phyloP scores from a whole-genome alignment of 2,329 filamentous ascomycete species.

The Nothomitra cinnamomea region DNA sequence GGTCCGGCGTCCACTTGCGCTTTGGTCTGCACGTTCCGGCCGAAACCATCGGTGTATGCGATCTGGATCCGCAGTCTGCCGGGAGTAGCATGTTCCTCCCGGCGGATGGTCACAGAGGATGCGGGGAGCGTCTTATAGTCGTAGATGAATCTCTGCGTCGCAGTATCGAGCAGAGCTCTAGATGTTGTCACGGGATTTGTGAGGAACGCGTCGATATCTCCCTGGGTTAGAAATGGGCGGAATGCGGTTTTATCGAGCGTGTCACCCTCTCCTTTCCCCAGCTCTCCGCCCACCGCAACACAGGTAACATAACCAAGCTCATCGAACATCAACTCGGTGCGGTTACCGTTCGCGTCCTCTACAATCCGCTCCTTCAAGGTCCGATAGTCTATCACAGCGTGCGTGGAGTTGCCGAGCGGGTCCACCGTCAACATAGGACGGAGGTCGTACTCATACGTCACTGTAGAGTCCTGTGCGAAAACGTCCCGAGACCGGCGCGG shows the following conservation, averaged over 20 bases:
- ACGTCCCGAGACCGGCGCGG: neutral
- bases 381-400: neutral
- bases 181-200: no score
- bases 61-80: slow-evolving; percentile 2
- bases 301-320: neutral
- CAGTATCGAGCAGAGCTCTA: neutral
- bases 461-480: neutral
- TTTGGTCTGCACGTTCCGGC: slow-evolving; percentile 4
- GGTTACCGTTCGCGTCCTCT: neutral
- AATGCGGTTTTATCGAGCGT: no score
- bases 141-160: neutral
- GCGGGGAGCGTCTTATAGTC: neutral
- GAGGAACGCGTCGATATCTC: no score
- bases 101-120: neutral
- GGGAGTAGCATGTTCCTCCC: neutral
- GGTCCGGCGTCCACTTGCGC: neutral
- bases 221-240: no score
- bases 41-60: slow-evolving; percentile 7
- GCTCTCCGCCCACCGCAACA: neutral
- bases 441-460: neutral
- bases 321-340: neutral
- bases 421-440: neutral
- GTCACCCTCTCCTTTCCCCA: neutral
- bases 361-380: neutral
- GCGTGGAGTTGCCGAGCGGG: neutral